Evolutionary conservation across 768 basidiomycete species (phyloP), one percentile per base, ranked within the genome.

Genomic region (Rubroboletus satanas): DNA sequence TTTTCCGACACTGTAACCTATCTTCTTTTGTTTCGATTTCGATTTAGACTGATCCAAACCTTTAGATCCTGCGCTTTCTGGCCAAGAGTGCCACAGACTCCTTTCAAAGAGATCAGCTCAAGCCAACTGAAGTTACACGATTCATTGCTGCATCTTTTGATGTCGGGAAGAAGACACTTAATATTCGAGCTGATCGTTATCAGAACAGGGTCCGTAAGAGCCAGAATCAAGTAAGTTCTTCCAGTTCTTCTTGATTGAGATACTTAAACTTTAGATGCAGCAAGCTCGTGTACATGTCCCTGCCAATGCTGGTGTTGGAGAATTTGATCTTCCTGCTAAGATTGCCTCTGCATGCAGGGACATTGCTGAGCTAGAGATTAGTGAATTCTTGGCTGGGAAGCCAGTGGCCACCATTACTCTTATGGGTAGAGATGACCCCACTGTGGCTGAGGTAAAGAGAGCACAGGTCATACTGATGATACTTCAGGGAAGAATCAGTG

Each of bases 401-500:
- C 37, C 1, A 1, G 68, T 71, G 31, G 51, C 62, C 0, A 66
- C 65, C 7, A 72, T 88, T 23, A 77, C 70, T 23, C 75, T 84
- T 9, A 73, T 75, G 57, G 86, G 85, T 0, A 77, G 74, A 33
- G 84, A 79, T 38, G 77, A 72, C 37, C 80, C 79, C 1, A 90
- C 88, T 4, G 65, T 61, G 21, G 85, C 88, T 28, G 86, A 88
- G 56, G 67, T 68, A 5, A 73, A 77, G 44, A 77, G 71, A 26
- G 56, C 62, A 5, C 46, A 60, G 10, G 41, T 66, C 14, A 57
- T 77, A 9, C 66, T 77, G 2, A 53, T 60, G 44, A 57, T 67
- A 29, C 64, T 79, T 15, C 78, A 79, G 49, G 74, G 74, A 5
- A 45, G 31, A 5, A 51, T 63, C 8, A 54, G 59, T 32, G 28